phyloP scores from a whole-genome alignment of 768 basidiomycete genomes.

The Pleurotus pulmonarius region DNA sequence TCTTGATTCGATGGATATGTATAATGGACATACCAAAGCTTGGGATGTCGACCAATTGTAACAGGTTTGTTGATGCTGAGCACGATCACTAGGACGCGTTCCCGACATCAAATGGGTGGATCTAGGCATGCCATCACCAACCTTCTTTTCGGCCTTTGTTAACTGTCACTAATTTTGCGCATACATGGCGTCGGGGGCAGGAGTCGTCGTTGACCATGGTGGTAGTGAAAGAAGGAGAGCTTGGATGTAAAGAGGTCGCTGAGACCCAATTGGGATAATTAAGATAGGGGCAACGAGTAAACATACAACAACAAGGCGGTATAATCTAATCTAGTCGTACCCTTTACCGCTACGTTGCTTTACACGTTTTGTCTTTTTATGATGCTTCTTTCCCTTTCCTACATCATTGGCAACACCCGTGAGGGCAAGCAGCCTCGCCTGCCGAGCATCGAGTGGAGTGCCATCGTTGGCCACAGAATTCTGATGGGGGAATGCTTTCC shows the following conservation, averaged over 20 bases:
- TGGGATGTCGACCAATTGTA: constrained; percentile 70
- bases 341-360: constrained; percentile 94
- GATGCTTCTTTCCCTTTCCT: constrained; percentile 67
- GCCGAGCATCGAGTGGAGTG: constrained; percentile 43
- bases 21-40: constrained; percentile 45
- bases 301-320: constrained; percentile 1
- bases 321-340: constrained; percentile 55
- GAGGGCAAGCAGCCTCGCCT: constrained; percentile 39
- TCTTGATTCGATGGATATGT: constrained; percentile 16
- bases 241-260: neutral
- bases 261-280: neutral
- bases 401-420: constrained; percentile 34
- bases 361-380: constrained; percentile 75
- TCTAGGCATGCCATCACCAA: constrained; percentile 17
- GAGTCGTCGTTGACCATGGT: constrained; percentile 1
- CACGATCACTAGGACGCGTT: constrained; percentile 42
- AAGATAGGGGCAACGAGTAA: neutral
- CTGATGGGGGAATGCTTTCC: constrained; percentile 79
- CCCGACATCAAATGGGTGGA: no score
- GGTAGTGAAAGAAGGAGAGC: neutral
- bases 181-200: constrained; percentile 34
- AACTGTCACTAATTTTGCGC: constrained; percentile 67
- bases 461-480: constrained; percentile 78
- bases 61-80: constrained; percentile 61
- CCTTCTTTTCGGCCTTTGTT: constrained; percentile 66